Base-by-base conservation (phyloP, 1,284 basidiomycete species). In the Bjerkandera adusta region DNA sequence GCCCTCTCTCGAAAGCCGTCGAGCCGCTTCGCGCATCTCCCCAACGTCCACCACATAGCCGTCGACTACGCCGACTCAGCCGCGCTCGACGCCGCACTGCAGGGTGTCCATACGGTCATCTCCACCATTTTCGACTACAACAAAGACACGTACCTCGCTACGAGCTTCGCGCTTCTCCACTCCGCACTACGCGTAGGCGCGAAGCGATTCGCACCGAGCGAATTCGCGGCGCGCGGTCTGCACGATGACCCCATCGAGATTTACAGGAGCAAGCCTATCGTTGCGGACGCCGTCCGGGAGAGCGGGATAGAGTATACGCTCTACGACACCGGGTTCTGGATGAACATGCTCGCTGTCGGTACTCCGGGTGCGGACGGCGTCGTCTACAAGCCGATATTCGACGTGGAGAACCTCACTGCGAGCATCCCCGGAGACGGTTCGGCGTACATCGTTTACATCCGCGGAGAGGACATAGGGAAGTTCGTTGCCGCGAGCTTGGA, bases 51-150 rank as follows among this genome's bases (percentile, higher is more conserved):
- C 10, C 11, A 45, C 36, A 18, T 40, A 7, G 15, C 41, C n/a
- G 47, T 48, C n/a, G 27, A 33, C 20, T 49, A 49, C 30, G 22
- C 20, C 30, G 36, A 45, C 33, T 20, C 26, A 18, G 10, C 29
- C 7, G 38, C 48, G 1, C 48, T 49, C 27, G 43, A 30, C 15
- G 33, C 4, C 27, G 48, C 48, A 3, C 43, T 49, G 11, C 25
- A 38, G 13, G 48, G 48, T 24, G 48, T 45, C 6, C 42, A 49
- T 30, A 45, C 43, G 24, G 43, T 49, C 40, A 49, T 49, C 35
- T 43, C 41, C 30, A 43, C 47, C 34, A 43, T 48, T 24, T 20
- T 18, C 20, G 29, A 22, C 13, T 22, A 30, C 8, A 18, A 16
- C 3, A 35, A 43, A 12, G 33, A 25, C 8, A 35, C 13, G 4